phyloP scores from a whole-genome alignment of 1,284 basidiomycete species.

The Ustilago trichophora region DNA sequence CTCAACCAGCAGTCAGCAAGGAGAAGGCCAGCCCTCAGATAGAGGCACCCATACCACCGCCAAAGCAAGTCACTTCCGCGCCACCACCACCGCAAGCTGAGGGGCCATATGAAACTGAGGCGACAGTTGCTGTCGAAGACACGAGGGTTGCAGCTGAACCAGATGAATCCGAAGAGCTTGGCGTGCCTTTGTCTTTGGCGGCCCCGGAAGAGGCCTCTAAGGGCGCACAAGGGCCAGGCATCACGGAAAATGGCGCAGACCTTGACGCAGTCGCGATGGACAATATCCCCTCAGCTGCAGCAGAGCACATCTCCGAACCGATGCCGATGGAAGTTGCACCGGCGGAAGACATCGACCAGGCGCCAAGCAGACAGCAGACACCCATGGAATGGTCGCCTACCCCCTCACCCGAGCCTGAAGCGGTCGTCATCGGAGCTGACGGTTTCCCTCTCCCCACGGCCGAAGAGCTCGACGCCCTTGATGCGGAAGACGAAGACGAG shows the following conservation, averaged over 20 bases:
- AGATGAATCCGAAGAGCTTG: conserved; percentile 8
- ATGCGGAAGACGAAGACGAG: conserved; percentile 77
- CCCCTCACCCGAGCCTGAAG: conserved; percentile 62
- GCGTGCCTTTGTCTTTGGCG: conserved; percentile 19
- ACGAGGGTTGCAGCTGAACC: not conserved
- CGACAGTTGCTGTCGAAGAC: not conserved
- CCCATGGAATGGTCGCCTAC: conserved; percentile 55
- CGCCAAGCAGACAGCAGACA: conserved; percentile 26
- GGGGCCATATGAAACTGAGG: too few species aligned
- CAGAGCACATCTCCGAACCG: conserved; percentile 32
- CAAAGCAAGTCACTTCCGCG: not conserved
- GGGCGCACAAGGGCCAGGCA: conserved; percentile 20
- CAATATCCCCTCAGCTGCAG: conserved; percentile 35
- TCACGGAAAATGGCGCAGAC: conserved; percentile 8
- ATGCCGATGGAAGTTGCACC: too few species aligned
- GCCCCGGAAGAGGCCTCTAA: conserved; percentile 4
- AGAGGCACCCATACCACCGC: not conserved
- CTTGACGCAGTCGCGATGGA: conserved; percentile 29
- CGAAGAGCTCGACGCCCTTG: conserved; percentile 75
- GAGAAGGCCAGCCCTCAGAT: not conserved
- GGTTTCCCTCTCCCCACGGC: conserved; percentile 77
- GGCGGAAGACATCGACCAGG: too few species aligned
- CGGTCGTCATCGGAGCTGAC: conserved; percentile 63
- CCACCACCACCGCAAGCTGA: too few species aligned
- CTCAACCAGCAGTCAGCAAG: not conserved